Conservation (phyloP, 768 basidiomycete species). For the Fomitopsis pulvina region DNA sequence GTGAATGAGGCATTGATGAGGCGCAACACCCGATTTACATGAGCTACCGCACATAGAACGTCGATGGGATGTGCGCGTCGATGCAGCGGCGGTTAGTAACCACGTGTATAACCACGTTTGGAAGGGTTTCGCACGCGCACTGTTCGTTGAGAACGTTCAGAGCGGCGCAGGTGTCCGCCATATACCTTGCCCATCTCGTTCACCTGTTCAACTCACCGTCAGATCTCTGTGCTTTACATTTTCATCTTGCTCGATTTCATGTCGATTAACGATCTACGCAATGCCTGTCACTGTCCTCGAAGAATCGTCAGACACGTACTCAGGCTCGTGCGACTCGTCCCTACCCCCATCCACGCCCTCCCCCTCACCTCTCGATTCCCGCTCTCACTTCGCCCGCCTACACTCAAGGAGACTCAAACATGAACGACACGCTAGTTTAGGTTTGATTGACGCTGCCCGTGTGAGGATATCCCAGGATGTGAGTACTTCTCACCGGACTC, state of each 20-base stretch:
- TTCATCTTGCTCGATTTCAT: background rate
- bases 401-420: slow-evolving; percentile 12
- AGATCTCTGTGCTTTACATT: background rate
- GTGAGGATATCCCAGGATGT: slow-evolving; percentile 30
- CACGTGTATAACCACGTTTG: too few species aligned
- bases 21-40: too few species aligned
- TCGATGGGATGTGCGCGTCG: too few species aligned
- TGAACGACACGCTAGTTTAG: slow-evolving; percentile 20
- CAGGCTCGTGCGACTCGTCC: slow-evolving; percentile 16
- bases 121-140: background rate
- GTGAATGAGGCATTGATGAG: too few species aligned
- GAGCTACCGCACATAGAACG: too few species aligned
- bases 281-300: background rate
- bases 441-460: slow-evolving; percentile 27
- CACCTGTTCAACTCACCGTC: background rate
- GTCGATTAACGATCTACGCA: background rate
- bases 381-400: slow-evolving; percentile 9
- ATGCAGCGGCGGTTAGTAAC: too few species aligned
- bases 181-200: background rate
- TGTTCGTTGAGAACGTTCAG: background rate
- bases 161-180: background rate
- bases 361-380: slow-evolving; percentile 17
- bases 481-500: slow-evolving; percentile 18
- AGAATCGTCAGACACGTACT: slow-evolving; percentile 9
- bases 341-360: slow-evolving; percentile 18